Evolutionary conservation across 805 yeast genomes (phyloP).

Genomic region (Yamadazyma insecticola): DNA sequence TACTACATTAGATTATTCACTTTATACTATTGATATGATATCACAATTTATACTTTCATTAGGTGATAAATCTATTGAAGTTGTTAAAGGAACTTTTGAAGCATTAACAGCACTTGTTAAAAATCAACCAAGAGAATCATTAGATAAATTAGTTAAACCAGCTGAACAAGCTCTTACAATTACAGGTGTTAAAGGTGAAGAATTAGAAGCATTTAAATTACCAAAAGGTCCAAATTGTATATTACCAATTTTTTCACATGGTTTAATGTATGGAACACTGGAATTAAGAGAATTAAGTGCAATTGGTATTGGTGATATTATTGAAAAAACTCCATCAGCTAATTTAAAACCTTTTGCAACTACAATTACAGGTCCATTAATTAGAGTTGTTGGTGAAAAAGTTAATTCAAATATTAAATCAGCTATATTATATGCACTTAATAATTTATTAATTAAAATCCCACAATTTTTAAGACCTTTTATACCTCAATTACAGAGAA

Average conservation of each 20-base stretch:
- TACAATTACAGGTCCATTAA: constrained; percentile 91
- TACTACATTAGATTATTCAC: constrained; percentile 63
- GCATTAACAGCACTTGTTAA: constrained; percentile 64
- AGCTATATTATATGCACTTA: constrained; percentile 85
- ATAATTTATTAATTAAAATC: constrained; percentile 70
- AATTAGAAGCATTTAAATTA: constrained; percentile 67
- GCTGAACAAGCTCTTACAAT: constrained; percentile 66
- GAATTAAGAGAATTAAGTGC: constrained; percentile 86
- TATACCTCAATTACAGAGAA: constrained; percentile 95
- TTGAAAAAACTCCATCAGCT: constrained; percentile 79
- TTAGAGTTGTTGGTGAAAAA: constrained; percentile 96
- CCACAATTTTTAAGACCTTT: constrained; percentile 93
- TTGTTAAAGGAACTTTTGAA: constrained; percentile 61
- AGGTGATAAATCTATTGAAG: constrained; percentile 60
- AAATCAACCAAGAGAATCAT: constrained; percentile 66
- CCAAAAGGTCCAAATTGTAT: constrained; percentile 85
- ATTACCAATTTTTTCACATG: constrained; percentile 89
- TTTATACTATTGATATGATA: constrained; percentile 73
- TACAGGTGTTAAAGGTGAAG: constrained; percentile 60
- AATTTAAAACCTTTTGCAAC: constrained; percentile 86
- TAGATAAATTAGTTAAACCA: constrained; percentile 78
- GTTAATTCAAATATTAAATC: constrained; percentile 88
- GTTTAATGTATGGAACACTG: constrained; percentile 87
- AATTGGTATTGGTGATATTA: constrained; percentile 79
- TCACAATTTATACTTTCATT: constrained; percentile 64